Conservation (phyloP, 495 filamentous ascomycete genomes). For the Durotheca rogersii region DNA sequence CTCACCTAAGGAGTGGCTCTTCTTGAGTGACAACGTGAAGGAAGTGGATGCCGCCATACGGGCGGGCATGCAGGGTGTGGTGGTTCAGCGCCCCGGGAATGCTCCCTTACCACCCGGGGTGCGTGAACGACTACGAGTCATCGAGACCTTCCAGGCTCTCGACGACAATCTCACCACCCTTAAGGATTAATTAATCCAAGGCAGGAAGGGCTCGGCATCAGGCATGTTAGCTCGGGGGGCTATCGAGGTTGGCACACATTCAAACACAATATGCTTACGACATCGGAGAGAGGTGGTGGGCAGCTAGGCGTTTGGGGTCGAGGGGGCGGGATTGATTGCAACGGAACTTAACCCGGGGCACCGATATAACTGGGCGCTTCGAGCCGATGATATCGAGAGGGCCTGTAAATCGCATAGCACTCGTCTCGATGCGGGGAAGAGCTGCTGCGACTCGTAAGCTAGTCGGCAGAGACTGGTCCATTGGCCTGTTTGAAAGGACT, state of each 20-base stretch:
- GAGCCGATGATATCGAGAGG: constrained; percentile 18
- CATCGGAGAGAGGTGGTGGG: constrained; percentile 2
- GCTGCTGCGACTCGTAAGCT: constrained; percentile 14
- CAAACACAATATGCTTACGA: constrained; percentile 9
- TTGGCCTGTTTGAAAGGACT: too few relatives aligned
- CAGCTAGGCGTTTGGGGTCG: constrained; percentile 2
- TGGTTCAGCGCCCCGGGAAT: constrained; percentile 67
- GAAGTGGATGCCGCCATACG: constrained; percentile 65
- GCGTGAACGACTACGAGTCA: constrained; percentile 42
- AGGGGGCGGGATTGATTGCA: constrained; percentile 10
- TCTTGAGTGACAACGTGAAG: constrained; percentile 69
- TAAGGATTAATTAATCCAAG: constrained; percentile 8
- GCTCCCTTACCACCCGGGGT: constrained; percentile 50
- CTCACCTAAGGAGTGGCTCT: constrained; percentile 54
- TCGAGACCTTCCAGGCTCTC: constrained; percentile 50
- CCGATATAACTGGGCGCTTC: constrained; percentile 18
- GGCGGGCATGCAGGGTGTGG: constrained; percentile 61
- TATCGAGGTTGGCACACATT: constrained; percentile 6
- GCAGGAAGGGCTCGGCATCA: neutral
- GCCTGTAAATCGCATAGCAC: constrained; percentile 15
- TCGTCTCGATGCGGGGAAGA: constrained; percentile 14
- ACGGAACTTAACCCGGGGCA: constrained; percentile 12
- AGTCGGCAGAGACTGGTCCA: constrained; percentile 9
- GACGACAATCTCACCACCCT: constrained; percentile 13
- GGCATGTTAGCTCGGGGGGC: neutral